Percentiles rank a stretch among this genome's conserved stretches.
phyloP scores from a whole-genome alignment of 108 stramenopile species.

The Fistulifera pelliculosa region DNA sequence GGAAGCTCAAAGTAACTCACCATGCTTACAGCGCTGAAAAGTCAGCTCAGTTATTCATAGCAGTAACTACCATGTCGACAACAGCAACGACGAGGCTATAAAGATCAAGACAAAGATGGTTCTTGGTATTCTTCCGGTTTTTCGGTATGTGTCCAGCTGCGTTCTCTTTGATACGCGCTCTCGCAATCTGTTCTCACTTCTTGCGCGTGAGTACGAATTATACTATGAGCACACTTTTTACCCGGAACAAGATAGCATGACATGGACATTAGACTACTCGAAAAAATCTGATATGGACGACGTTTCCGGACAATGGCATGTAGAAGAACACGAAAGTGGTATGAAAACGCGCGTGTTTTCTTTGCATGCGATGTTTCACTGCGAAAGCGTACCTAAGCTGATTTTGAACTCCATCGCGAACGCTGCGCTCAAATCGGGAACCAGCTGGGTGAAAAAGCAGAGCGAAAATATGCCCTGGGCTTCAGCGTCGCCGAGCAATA shows the following conservation, averaged over 20 bases:
- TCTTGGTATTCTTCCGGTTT: slow-evolving; percentile 63
- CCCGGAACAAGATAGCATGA: slow-evolving; percentile 35
- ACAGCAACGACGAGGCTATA: slow-evolving; percentile 27
- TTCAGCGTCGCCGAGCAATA: too few species aligned
- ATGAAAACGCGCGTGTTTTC: slow-evolving; percentile 35
- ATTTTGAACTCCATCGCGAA: slow-evolving; percentile 57
- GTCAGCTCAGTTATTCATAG: slow-evolving; percentile 54
- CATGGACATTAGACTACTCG: slow-evolving; percentile 65
- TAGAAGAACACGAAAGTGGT: slow-evolving; percentile 29
- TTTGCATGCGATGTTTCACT: slow-evolving; percentile 66
- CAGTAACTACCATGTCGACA: slow-evolving; percentile 39
- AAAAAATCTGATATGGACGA: slow-evolving; percentile 68
- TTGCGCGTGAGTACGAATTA: slow-evolving; percentile 27
- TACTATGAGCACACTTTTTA: slow-evolving; percentile 49
- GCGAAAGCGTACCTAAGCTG: slow-evolving; percentile 35
- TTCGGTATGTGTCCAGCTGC: slow-evolving; percentile 25
- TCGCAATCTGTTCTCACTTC: too few species aligned
- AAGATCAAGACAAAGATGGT: slow-evolving; percentile 55
- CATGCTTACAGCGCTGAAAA: slow-evolving; percentile 28
- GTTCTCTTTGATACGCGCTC: background rate
- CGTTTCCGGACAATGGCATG: slow-evolving; percentile 64
- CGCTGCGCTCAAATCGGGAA: slow-evolving; percentile 52
- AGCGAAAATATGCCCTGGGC: slow-evolving; percentile 34
- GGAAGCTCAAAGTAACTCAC: too few species aligned
- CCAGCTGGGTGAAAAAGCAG: slow-evolving; percentile 72